These are phyloP conservation scores for Leishmania gerbilli DNA, from an alignment of 208 protist genomes.

Conservation along the genomic window DNA sequence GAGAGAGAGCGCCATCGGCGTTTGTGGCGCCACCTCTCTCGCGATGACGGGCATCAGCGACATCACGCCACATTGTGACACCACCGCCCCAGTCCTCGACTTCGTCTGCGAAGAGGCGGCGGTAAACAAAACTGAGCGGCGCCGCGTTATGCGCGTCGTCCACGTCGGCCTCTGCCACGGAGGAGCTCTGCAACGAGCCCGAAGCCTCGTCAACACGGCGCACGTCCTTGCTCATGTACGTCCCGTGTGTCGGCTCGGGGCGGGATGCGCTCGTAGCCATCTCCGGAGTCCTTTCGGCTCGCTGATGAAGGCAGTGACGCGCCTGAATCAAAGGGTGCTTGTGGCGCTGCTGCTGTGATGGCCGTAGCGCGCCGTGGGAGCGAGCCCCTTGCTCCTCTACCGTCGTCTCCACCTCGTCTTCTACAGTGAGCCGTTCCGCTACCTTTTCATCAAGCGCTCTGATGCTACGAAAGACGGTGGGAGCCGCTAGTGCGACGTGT, in stretches of 20 bases:
- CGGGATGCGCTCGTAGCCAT: not conserved
- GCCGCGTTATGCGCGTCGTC: not conserved
- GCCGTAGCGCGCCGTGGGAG: not conserved
- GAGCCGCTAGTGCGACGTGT: not conserved
- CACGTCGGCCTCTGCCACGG: not conserved
- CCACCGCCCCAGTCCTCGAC: not conserved
- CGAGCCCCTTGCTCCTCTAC: not conserved
- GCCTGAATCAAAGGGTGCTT: not conserved
- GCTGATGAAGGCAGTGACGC: not conserved
- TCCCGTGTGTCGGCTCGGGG: not conserved
- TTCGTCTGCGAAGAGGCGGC: constrained; percentile 9
- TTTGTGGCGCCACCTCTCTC: not conserved
- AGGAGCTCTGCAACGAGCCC: not conserved
- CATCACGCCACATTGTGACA: not conserved
- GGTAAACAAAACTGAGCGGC: not conserved
- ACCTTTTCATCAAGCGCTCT: not conserved
- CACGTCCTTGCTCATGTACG: not conserved
- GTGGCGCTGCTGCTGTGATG: not conserved
- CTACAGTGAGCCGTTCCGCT: not conserved
- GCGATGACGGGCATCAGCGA: not conserved
- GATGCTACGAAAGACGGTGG: not conserved
- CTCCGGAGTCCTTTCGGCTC: not conserved
- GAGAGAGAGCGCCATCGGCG: not conserved
- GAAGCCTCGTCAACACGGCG: not conserved
- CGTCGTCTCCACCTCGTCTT: not conserved